Conservation (phyloP, 768 basidiomycete species). For the Auricularia auricula-judae region DNA sequence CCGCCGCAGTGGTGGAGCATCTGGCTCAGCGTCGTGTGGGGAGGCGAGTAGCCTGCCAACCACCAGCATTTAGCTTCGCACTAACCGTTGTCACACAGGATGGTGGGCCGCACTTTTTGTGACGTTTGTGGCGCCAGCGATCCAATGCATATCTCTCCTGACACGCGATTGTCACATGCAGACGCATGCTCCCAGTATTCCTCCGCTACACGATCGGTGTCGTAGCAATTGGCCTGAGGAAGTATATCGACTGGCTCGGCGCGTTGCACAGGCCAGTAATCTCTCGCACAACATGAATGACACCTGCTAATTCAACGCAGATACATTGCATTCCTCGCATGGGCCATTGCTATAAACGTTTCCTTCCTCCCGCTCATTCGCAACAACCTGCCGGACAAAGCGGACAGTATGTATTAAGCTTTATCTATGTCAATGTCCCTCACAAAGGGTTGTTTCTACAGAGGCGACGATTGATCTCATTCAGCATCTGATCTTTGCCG, state of each 20-base stretch:
- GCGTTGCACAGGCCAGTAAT: slow-evolving; percentile 46
- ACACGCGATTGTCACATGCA: slow-evolving; percentile 10
- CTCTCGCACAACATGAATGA: neutral
- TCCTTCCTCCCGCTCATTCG: slow-evolving; percentile 62
- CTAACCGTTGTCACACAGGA: slow-evolving; percentile 24
- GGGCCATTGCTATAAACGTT: slow-evolving; percentile 40
- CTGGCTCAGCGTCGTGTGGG: slow-evolving; percentile 76
- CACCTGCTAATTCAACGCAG: slow-evolving; percentile 20
- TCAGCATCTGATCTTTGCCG: slow-evolving; percentile 59
- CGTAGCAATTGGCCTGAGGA: slow-evolving; percentile 56
- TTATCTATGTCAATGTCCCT: neutral
- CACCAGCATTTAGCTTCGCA: slow-evolving; percentile 1
- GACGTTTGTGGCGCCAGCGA: slow-evolving; percentile 33
- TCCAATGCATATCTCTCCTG: slow-evolving; percentile 9
- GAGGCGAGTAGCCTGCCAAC: slow-evolving; percentile 29
- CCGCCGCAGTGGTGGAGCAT: slow-evolving; percentile 52
- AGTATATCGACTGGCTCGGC: slow-evolving; percentile 71
- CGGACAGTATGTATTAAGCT: neutral
- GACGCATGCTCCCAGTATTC: slow-evolving; percentile 38
- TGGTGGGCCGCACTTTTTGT: slow-evolving; percentile 71
- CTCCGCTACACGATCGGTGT: slow-evolving; percentile 58
- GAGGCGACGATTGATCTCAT: slow-evolving; percentile 39
- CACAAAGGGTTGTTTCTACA: slow-evolving; percentile 4
- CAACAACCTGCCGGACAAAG: slow-evolving; percentile 20
- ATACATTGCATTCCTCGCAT: slow-evolving; percentile 57